Evolutionary conservation across 208 protist species (phyloP).

Genomic region (Trypanosoma platydactyli): DNA sequence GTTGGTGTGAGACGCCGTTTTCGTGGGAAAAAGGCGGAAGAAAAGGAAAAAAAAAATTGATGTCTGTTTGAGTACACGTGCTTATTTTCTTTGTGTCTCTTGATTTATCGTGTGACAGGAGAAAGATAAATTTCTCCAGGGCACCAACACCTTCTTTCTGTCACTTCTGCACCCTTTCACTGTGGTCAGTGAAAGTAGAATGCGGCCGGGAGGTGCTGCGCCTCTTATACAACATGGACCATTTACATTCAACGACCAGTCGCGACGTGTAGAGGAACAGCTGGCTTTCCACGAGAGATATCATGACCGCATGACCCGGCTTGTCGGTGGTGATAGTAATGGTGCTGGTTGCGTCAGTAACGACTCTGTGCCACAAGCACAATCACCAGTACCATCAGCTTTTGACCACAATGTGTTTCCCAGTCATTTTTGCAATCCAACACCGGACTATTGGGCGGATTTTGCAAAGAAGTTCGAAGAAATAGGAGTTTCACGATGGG

Average conservation of each 20-base stretch:
- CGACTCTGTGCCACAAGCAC: no score
- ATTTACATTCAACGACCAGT: slow-evolving; percentile 8
- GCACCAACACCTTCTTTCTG: background rate
- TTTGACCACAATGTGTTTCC: background rate
- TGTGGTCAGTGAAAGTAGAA: background rate
- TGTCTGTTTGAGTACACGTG: no score
- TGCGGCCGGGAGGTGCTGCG: background rate
- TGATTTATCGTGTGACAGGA: background rate
- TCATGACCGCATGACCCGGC: slow-evolving; percentile 41
- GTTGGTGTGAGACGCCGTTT: background rate
- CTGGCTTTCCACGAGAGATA: slow-evolving; percentile 48
- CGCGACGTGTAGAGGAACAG: slow-evolving; percentile 31
- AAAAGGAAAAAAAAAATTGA: no score
- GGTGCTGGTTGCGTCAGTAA: background rate
- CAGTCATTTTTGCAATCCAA: background rate
- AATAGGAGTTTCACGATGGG: slow-evolving; percentile 6
- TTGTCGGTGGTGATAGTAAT: slow-evolving; percentile 26
- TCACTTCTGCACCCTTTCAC: background rate
- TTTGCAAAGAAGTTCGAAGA: slow-evolving; percentile 17
- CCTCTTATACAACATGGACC: slow-evolving; percentile 19
- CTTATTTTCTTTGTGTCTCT: no score
- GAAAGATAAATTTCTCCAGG: background rate
- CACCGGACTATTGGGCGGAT: slow-evolving; percentile 24
- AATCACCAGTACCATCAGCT: no score
- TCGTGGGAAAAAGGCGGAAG: no score